A percentile compares a stretch with the other conserved stretches of the same genome.
These are phyloP conservation scores for Lagerstroemia speciosa DNA, from an alignment of 345 rosid genomes.

Conservation along the genomic window DNA sequence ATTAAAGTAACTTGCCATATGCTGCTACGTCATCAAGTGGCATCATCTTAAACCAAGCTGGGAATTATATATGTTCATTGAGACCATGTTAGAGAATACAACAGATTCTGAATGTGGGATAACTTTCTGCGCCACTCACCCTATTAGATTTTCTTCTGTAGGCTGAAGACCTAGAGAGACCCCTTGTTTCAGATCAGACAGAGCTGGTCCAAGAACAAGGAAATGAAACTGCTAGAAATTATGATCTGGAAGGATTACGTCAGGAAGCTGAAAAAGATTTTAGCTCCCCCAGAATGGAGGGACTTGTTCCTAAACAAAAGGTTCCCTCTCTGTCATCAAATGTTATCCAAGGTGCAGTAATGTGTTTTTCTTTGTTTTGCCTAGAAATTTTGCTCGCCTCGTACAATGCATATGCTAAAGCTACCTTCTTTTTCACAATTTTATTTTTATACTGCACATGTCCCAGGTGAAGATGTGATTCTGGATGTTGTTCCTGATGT, in stretches of 20 bases:
- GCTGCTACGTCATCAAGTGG: background rate
- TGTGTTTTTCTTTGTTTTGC: slow-evolving; percentile 1
- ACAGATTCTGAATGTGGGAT: background rate
- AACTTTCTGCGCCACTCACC: background rate
- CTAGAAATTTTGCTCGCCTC: background rate
- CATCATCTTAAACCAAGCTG: background rate
- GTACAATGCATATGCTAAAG: background rate
- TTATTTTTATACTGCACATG: background rate
- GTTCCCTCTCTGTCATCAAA: slow-evolving; percentile 41
- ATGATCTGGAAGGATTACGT: slow-evolving; percentile 64
- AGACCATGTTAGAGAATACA: background rate
- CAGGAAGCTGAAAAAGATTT: slow-evolving; percentile 49
- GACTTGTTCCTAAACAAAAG: slow-evolving; percentile 61
- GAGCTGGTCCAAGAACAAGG: slow-evolving; percentile 32
- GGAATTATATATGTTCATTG: background rate
- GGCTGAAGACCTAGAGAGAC: slow-evolving; percentile 63
- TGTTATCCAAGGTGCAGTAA: slow-evolving; percentile 29
- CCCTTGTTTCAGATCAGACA: slow-evolving; percentile 51
- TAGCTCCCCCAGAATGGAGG: slow-evolving; percentile 37
- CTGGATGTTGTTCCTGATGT: slow-evolving; percentile 51
- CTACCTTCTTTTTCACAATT: background rate
- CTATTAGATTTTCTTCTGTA: slow-evolving; percentile 14
- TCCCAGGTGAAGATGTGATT: slow-evolving; percentile 53
- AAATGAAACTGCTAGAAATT: slow-evolving; percentile 44
- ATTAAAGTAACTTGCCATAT: background rate